phyloP scores from a whole-genome alignment of 2,329 filamentous ascomycete species.

The Teratosphaeriaceae sp. region DNA sequence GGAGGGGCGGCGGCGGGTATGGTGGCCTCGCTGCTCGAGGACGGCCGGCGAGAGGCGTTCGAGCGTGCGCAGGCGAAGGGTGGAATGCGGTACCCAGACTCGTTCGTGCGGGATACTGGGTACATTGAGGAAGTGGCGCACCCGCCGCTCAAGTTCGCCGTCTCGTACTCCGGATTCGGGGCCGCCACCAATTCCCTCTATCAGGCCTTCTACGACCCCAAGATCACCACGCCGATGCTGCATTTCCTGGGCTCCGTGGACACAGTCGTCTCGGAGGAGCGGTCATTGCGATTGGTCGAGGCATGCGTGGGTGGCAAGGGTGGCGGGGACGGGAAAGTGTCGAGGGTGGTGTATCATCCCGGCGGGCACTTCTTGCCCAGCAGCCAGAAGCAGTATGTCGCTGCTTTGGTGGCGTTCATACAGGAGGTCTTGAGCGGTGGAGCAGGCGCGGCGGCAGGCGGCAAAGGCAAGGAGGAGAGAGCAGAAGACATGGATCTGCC shows the following conservation, averaged over 20 bases:
- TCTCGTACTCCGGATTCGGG: conserved; percentile 72
- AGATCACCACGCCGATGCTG: conserved; percentile 68
- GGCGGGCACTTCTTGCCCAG: conserved; percentile 85
- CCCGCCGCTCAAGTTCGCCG: conserved; percentile 60
- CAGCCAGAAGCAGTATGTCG: conserved; percentile 70
- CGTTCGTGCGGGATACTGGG: conserved; percentile 36
- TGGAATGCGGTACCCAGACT: conserved; percentile 47
- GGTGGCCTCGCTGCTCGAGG: conserved; percentile 65
- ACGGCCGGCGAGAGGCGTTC: conserved; percentile 43
- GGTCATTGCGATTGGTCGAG: conserved; percentile 62
- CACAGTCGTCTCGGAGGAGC: conserved; percentile 75
- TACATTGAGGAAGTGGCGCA: conserved; percentile 37
- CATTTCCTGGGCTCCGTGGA: conserved; percentile 81
- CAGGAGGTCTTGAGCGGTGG: conserved; percentile 42
- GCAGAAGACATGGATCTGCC: conserved; percentile 64
- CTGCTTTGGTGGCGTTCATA: conserved; percentile 68
- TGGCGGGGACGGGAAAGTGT: conserved; percentile 30
- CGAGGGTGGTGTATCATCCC: conserved; percentile 62
- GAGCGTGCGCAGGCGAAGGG: conserved; percentile 30
- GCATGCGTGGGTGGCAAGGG: conserved; percentile 50
- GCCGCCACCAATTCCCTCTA: conserved; percentile 56
- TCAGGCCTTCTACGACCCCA: conserved; percentile 65
- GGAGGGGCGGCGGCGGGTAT: conserved; percentile 67
- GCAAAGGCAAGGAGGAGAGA: conserved; percentile 44
- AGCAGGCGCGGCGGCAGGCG: conserved; percentile 24